Base-by-base conservation (phyloP, 176 grass and related monocot species). In the Raddia distichophylla region DNA sequence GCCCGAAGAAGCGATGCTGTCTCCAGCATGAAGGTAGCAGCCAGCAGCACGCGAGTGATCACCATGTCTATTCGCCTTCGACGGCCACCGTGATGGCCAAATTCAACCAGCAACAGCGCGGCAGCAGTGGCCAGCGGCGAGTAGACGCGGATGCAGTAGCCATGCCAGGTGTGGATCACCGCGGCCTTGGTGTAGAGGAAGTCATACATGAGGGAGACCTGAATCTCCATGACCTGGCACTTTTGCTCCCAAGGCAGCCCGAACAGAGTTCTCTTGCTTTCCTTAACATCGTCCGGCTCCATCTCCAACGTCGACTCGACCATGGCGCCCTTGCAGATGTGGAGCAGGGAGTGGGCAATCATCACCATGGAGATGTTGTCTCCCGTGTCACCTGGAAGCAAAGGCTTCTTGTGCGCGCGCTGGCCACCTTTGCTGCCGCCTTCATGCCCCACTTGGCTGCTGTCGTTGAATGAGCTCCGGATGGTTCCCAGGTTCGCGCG, bases 141-240 rank as follows among this genome's bases (percentile, higher is more conserved):
- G 43, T 69, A 4, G 67, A 32, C 56, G 3, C 82, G 86, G 33
- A 89, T 43, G 34, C 74, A 20, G 62, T 64, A 71, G 18, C 90
- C 90, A 0, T 48, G 40, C 32, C 69, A 17, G 17, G 53, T 78
- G 67, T 88, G 73, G n/a, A 86, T 72, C 0, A 79, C 77, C 14
- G 52, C 14, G 12, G 82, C 76, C 71, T 92, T 92, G 72, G 90
- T 92, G 79, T 92, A 82, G 34, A 92, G 86, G 10, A 89, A 71
- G 1, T 87, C 85, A 56, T 82, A 87, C 44, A 79, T 33, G 5
- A 91, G 77, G 3, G 81, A 82, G n/a, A 91, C 50, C 66, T 88
- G 82, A 10, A 85, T 62, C 55, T 85, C 71, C n/a, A 48, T 22
- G 8, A 80, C 42, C 52, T 9, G 7, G 8, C 5, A 37, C 12